Evolutionary conservation across 1,284 basidiomycete species (phyloP), one percentile per base, ranked within the genome.

Genomic region (Ganoderma lucidum): DNA sequence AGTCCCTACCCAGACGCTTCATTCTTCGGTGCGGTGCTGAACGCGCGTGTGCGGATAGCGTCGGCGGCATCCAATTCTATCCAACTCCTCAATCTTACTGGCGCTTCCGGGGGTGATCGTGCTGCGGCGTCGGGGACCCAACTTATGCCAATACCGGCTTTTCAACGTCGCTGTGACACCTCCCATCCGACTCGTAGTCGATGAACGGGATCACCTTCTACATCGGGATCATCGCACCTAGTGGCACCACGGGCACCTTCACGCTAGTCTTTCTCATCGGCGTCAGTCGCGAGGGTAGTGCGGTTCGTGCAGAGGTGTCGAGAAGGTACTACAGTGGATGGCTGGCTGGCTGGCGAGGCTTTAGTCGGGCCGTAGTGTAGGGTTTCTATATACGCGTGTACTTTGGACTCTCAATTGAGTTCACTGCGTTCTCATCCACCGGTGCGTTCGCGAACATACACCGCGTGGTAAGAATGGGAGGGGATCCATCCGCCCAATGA

Each of bases 151-250:
- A 72, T 63, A 51, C 66, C 10, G 71, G 69, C 59, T 70, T 70
- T 55, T 66, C 71, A n/a, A 72, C 71, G 4, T 41, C 62, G 42
- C 58, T 51, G 23, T 69, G 71, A 39, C 58, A 51, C 28, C 69
- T 72, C 67, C 66, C 71, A 45, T 68, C 69, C 32, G 67, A 65
- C n/a, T n/a, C n/a, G 42, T 72, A 67, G 69, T 61, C 61, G 3
- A 51, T 15, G 10, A 61, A 23, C 14, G 55, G 14, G 14, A 61
- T 42, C 62, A 37, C 48, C 12, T 69, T 72, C 67, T 23, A 35
- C 39, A 39, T 72, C 64, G 42, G 63, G 4, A 69, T 72, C 69
- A 66, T 60, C 60, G 53, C 71, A 10, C 71, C 71, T 1, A 65
- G 56, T 62, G 71, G 67, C 55, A 72, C 69, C 32, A 69, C 35